A percentile compares a stretch with the other conserved stretches of the same genome.
These are phyloP conservation scores for Xanthoparmelia taractica DNA, from an alignment of 495 filamentous ascomycete genomes.

Conservation along the genomic window DNA sequence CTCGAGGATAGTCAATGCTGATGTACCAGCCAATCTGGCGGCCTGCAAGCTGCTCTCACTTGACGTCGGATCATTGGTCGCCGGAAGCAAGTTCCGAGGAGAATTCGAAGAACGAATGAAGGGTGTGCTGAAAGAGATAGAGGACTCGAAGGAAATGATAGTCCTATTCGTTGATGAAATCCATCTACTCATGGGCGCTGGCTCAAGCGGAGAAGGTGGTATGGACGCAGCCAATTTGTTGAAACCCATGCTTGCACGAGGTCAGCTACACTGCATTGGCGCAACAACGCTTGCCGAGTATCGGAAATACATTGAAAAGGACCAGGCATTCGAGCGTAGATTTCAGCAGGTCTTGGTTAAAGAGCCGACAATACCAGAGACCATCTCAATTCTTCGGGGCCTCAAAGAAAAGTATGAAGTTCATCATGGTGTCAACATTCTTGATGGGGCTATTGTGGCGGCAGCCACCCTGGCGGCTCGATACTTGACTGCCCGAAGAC, in stretches of 20 bases:
- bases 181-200: conserved; percentile 95
- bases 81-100: conserved; percentile 94
- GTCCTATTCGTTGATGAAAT: conserved; percentile 98
- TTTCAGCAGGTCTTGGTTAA: conserved; percentile 98
- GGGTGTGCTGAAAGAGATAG: conserved; percentile 92
- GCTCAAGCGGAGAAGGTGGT: conserved; percentile 84
- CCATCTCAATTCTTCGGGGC: conserved; percentile 92
- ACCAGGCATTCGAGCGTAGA: conserved; percentile 92
- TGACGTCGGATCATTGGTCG: conserved; percentile 89
- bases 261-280: conserved; percentile 95
- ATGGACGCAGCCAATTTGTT: conserved; percentile 98
- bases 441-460: conserved; percentile 84
- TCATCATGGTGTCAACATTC: conserved; percentile 94
- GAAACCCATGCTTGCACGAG: conserved; percentile 94
- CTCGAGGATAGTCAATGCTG: conserved; percentile 86
- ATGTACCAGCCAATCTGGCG: conserved; percentile 92
- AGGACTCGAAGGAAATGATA: conserved; percentile 93
- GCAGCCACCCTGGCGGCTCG: conserved; percentile 83
- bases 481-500: conserved; percentile 80
- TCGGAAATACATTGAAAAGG: conserved; percentile 98
- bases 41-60: conserved; percentile 88
- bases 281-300: conserved; percentile 93
- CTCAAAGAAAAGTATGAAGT: conserved; percentile 96
- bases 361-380: conserved; percentile 80
- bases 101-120: conserved; percentile 99